phyloP scores from a whole-genome alignment of 441 rosid genomes.

The Flueggea neowawraea region DNA sequence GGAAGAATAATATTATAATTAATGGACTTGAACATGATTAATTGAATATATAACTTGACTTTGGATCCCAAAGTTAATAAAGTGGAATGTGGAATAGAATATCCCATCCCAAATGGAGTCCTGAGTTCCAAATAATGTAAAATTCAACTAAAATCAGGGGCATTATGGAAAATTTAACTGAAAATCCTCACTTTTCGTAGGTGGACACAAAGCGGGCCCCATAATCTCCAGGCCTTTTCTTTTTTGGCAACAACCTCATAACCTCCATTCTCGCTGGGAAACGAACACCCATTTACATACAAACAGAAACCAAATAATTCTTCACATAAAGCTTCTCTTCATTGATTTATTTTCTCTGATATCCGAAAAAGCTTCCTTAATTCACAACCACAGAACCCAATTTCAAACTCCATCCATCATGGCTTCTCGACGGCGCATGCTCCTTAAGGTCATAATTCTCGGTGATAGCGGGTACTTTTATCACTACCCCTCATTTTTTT shows the following conservation, averaged over 20 bases:
- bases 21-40: no score
- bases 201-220: neutral
- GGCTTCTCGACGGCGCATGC: slow-evolving; percentile 89
- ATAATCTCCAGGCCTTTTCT: neutral
- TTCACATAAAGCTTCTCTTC: neutral
- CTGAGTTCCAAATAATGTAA: neutral
- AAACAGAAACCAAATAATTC: neutral
- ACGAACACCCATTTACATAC: neutral
- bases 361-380: neutral
- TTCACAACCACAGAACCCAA: neutral
- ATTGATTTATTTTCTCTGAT: neutral
- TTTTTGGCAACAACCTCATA: neutral
- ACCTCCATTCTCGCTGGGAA: neutral
- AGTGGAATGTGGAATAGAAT: no score
- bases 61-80: no score
- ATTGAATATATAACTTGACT: no score
- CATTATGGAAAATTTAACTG: neutral
- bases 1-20: no score
- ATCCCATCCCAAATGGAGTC: no score
- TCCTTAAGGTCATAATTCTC: slow-evolving; percentile 83
- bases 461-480: slow-evolving; percentile 79
- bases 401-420: slow-evolving; percentile 14
- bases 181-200: neutral
- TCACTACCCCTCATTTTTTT: neutral
- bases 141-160: neutral